Evolutionary conservation across 768 basidiomycete genomes (phyloP), one percentile per base, ranked within the genome.

Genomic region (Phaeotremella skinneri): DNA sequence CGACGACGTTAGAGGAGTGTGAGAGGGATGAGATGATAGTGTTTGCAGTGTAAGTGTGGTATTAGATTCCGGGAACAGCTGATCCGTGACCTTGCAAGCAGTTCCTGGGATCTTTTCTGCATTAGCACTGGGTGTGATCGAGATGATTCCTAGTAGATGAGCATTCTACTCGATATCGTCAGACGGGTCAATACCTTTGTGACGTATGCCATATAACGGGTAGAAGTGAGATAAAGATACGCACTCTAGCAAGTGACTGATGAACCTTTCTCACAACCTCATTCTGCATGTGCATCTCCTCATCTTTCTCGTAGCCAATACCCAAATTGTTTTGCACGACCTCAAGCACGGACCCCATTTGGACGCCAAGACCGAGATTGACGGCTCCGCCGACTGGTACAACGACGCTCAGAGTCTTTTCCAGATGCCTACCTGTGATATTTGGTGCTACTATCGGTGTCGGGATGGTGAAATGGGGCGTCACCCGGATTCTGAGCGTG

Each of bases 371-470:
- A 7, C 34, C 32, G 1, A 67, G 6, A n/a, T 57, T 25, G 3
- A 68, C 53, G 23, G 45, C 58, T 4, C 59, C 68, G 2, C 68
- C 67, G 4, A 72, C 58, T 26, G 63, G 66, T 4, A 70, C 56
- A 3, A 68, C 50, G 4, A 66, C 55, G 34, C 66, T 58, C 9
- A 66, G 43, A 29, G 57, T 64, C 16, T 59, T 61, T 39, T 73
- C 71, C 20, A 73, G 17, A 29, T 59, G 63, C 21, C 56, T 56
- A 37, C 52, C 37, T 2, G 7, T 60, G 2, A 32, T 49, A 13
- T 32, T 37, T 2, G 57, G 31, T 3, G 66, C 54, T 13, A 73
- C 30, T 6, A 61, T 62, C 3, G 59, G 53, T 1, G 54, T 26
- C 4, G 60, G 63, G 4, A 68, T 30, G 1, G 58, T 54, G 20